phyloP scores from a whole-genome alignment of 495 filamentous ascomycete genomes.

The Annulohypoxylon stygium region DNA sequence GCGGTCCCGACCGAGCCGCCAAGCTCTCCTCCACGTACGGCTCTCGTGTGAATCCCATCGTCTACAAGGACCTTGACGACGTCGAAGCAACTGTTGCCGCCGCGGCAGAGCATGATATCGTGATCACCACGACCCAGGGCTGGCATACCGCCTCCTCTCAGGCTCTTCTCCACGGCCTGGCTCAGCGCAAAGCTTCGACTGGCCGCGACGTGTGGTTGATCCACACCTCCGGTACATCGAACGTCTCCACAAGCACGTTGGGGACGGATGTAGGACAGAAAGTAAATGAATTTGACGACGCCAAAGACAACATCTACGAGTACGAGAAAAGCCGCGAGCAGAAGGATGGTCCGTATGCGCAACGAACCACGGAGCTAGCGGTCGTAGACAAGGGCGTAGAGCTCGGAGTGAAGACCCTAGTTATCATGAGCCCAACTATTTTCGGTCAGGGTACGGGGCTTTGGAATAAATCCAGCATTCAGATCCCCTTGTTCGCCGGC shows the following conservation, averaged over 20 bases:
- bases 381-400: conserved; percentile 58
- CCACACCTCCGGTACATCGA: conserved; percentile 65
- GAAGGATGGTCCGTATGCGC: conserved; percentile 51
- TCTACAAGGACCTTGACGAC: conserved; percentile 52
- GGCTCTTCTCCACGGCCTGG: conserved; percentile 56
- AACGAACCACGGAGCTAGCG: conserved; percentile 62
- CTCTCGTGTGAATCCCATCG: conserved; percentile 35
- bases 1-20: conserved; percentile 37
- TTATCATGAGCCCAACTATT: conserved; percentile 64
- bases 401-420: conserved; percentile 58
- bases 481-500: conserved; percentile 53
- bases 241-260: conserved; percentile 59
- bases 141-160: conserved; percentile 48
- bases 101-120: conserved; percentile 56
- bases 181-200: conserved; percentile 50
- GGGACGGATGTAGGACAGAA: conserved; percentile 50
- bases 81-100: conserved; percentile 44
- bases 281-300: conserved; percentile 56
- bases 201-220: conserved; percentile 51
- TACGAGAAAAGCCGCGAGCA: conserved; percentile 56
- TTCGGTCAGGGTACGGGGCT: conserved; percentile 62
- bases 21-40: conserved; percentile 41
- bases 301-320: conserved; percentile 57
- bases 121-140: conserved; percentile 56
- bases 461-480: conserved; percentile 58